A percentile compares a stretch with the other conserved stretches of the same genome.
Evolutionary conservation across 2,329 filamentous ascomycete species (phyloP).

Genomic region (Helotiales sp.): DNA sequence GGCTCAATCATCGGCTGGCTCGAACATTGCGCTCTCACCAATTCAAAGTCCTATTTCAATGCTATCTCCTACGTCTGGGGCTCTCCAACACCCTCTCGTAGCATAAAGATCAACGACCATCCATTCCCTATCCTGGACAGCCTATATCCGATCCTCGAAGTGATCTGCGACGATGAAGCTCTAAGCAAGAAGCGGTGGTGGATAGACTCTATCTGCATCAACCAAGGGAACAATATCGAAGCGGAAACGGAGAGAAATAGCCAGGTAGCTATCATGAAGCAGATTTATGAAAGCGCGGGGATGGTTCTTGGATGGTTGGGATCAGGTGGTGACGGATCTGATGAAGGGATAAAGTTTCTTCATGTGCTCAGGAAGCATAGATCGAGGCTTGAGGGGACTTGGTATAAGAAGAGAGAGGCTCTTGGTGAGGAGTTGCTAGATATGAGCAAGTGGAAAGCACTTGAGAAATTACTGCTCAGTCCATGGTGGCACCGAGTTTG

Average conservation of each 20-base stretch:
- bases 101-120: constrained; percentile 4
- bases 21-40: not conserved
- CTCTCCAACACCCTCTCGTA: not conserved
- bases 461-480: constrained; percentile 5
- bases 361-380: not conserved
- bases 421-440: not conserved
- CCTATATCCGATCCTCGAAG: constrained; percentile 4
- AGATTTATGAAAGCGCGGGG: constrained; percentile 16
- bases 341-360: not conserved
- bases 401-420: not conserved
- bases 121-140: not conserved
- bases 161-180: not conserved
- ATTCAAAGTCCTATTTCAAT: not conserved
- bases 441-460: constrained; percentile 1
- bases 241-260: not conserved
- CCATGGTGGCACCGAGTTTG: constrained; percentile 15
- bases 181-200: constrained; percentile 14
- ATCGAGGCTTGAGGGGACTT: not conserved
- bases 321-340: not conserved
- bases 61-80: constrained; percentile 13
- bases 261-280: constrained; percentile 18
- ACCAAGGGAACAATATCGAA: constrained; percentile 10
- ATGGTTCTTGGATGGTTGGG: constrained; percentile 16
- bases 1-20: not conserved
- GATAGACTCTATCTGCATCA: constrained; percentile 25